Percentiles rank a stretch among this genome's conserved stretches.
Conservation (phyloP, 352 stramenopile species). For the Phytopythium vexans region DNA sequence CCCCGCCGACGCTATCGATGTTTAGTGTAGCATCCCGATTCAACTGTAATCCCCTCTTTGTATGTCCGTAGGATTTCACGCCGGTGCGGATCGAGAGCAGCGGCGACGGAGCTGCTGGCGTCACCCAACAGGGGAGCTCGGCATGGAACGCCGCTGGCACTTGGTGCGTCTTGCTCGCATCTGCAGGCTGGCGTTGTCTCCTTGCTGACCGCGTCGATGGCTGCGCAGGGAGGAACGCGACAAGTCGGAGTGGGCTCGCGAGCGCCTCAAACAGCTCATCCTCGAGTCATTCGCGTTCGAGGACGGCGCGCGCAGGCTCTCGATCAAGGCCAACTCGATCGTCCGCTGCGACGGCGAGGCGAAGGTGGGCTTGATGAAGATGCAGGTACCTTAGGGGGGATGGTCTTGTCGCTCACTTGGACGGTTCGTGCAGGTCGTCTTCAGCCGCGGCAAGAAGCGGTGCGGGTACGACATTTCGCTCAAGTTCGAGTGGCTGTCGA, state of each 20-base stretch:
- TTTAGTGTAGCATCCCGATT: background rate
- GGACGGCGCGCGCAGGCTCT: constrained; percentile 38
- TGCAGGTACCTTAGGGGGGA: background rate
- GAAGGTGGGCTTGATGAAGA: constrained; percentile 39
- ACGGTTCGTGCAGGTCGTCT: constrained; percentile 51
- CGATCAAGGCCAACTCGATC: constrained; percentile 62
- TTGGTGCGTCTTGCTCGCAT: constrained; percentile 35
- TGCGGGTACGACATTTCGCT: constrained; percentile 81
- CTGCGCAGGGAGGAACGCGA: constrained; percentile 69
- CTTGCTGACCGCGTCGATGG: constrained; percentile 7
- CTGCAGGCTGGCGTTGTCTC: background rate
- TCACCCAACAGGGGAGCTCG: constrained; percentile 40
- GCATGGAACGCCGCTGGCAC: constrained; percentile 80
- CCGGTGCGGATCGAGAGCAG: constrained; percentile 62
- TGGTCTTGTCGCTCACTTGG: background rate
- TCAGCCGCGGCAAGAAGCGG: constrained; percentile 83
- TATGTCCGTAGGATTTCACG: constrained; percentile 59
- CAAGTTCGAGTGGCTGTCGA: constrained; percentile 74
- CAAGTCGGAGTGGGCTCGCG: constrained; percentile 77
- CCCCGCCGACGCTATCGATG: background rate
- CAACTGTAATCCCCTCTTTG: constrained; percentile 1
- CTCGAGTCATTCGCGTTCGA: constrained; percentile 55
- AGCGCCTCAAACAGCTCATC: constrained; percentile 70
- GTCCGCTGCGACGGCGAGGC: constrained; percentile 72
- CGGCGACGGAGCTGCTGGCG: constrained; percentile 8